phyloP scores from a whole-genome alignment of 257 asterid genomes.

The Salvia splendens region DNA sequence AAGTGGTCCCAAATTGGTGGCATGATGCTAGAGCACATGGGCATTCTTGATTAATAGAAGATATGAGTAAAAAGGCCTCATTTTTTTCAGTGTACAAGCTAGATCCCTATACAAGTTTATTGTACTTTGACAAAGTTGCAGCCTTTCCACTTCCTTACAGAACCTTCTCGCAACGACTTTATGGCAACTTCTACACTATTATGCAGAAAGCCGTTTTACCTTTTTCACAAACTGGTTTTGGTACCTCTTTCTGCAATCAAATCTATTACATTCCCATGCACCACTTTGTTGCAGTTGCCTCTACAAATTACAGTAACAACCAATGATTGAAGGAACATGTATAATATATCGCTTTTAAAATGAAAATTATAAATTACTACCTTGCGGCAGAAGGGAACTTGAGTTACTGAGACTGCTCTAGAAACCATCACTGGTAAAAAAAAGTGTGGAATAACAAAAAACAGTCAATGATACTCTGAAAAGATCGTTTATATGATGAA shows the following conservation, averaged over 20 bases:
- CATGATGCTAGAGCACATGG: constrained; percentile 45
- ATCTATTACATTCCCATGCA: constrained; percentile 12
- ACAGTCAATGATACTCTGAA: no score
- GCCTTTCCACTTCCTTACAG: constrained; percentile 19
- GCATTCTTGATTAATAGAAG: constrained; percentile 33
- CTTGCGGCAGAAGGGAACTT: background rate
- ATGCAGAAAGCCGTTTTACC: constrained; percentile 9
- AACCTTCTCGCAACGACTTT: constrained; percentile 39
- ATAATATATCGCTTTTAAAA: background rate
- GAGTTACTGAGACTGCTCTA: background rate
- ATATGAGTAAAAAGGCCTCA: constrained; percentile 36
- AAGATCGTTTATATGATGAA: no score
- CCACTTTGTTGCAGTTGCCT: constrained; percentile 20
- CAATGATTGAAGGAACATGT: constrained; percentile 3
- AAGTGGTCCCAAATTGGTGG: constrained; percentile 54
- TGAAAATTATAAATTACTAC: background rate
- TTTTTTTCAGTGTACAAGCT: constrained; percentile 28
- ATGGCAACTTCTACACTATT: constrained; percentile 21
- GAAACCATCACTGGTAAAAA: background rate
- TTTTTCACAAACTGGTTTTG: constrained; percentile 3
- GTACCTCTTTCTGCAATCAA: constrained; percentile 23
- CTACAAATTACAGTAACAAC: constrained; percentile 15
- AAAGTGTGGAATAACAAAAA: no score
- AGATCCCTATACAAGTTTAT: constrained; percentile 11
- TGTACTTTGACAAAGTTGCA: constrained; percentile 30